A percentile compares a stretch with the other conserved stretches of the same genome.
phyloP scores from a whole-genome alignment of 2,329 filamentous ascomycete species.

The Fusarium sublunatum region DNA sequence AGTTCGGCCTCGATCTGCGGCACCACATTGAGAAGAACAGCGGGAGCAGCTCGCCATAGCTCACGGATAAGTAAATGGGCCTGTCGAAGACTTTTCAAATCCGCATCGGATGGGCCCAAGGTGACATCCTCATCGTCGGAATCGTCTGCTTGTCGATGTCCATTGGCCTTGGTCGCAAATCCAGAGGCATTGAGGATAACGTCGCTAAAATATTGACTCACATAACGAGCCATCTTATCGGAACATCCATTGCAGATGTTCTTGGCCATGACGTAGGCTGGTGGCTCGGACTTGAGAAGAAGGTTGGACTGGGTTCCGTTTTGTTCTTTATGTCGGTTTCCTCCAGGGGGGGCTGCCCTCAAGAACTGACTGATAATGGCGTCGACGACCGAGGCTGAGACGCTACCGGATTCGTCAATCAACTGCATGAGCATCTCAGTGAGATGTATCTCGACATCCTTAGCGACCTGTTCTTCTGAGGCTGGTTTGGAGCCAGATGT shows the following conservation, averaged over 20 bases:
- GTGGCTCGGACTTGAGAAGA: constrained; percentile 86
- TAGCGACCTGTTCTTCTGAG: constrained; percentile 84
- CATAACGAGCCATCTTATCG: constrained; percentile 94
- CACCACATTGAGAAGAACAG: constrained; percentile 90
- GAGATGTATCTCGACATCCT: constrained; percentile 94
- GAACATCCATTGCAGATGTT: constrained; percentile 88
- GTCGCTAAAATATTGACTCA: constrained; percentile 96
- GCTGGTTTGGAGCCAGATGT: constrained; percentile 75
- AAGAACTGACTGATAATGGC: constrained; percentile 96
- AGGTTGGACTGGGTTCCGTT: constrained; percentile 86
- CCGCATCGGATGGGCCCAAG: constrained; percentile 78
- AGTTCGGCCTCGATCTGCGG: constrained; percentile 94
- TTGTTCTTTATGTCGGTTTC: constrained; percentile 70
- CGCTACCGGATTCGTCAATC: constrained; percentile 82
- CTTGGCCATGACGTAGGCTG: constrained; percentile 96
- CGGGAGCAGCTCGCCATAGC: constrained; percentile 90
- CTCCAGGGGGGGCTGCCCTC: constrained; percentile 79
- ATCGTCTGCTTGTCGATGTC: constrained; percentile 68
- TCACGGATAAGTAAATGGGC: constrained; percentile 91
- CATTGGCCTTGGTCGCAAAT: constrained; percentile 65
- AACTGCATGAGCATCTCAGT: constrained; percentile 85
- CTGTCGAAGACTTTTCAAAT: constrained; percentile 88
- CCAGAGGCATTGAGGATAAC: constrained; percentile 90
- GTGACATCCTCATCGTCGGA: constrained; percentile 71
- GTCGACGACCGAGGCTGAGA: constrained; percentile 87